A percentile compares a stretch with the other conserved stretches of the same genome.
These are phyloP conservation scores for Phlyctochytrium bullatum DNA, from an alignment of 192 early-diverging fungal species.

Conservation along the genomic window DNA sequence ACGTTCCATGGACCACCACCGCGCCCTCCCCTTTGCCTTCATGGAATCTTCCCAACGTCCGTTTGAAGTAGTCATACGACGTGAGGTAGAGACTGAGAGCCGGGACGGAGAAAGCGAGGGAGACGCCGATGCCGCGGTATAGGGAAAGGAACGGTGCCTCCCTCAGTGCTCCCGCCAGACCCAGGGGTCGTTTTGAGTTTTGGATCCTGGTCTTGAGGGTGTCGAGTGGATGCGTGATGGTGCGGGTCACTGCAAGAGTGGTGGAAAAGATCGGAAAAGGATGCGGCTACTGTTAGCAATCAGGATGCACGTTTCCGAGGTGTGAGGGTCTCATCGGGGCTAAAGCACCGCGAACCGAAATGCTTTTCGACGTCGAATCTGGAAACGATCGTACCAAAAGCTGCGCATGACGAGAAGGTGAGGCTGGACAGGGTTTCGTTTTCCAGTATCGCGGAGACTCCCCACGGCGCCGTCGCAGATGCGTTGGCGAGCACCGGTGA, in stretches of 20 bases:
- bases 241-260: constrained; percentile 60
- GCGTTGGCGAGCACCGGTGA: too few species aligned
- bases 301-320: too few species aligned
- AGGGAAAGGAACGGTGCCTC: constrained; percentile 37
- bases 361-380: too few species aligned
- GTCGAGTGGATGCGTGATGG: constrained; percentile 73
- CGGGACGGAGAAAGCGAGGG: constrained; percentile 69
- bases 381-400: not conserved
- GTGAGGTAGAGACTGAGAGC: constrained; percentile 69
- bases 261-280: too few species aligned
- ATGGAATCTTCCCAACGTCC: constrained; percentile 17
- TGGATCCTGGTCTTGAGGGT: constrained; percentile 74
- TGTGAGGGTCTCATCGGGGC: not conserved
- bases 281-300: too few species aligned
- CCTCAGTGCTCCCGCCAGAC: constrained; percentile 5
- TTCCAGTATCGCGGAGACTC: not conserved
- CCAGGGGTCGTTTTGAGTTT: constrained; percentile 20
- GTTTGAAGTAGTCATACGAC: constrained; percentile 66
- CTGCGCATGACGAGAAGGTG: not conserved
- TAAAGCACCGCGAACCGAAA: not conserved
- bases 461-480: too few species aligned
- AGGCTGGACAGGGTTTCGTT: not conserved
- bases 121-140: constrained; percentile 68
- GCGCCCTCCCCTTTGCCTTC: constrained; percentile 27
- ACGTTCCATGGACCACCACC: constrained; percentile 53